Conservation (phyloP, 352 stramenopile genomes). For the Phytophthora sp. region DNA sequence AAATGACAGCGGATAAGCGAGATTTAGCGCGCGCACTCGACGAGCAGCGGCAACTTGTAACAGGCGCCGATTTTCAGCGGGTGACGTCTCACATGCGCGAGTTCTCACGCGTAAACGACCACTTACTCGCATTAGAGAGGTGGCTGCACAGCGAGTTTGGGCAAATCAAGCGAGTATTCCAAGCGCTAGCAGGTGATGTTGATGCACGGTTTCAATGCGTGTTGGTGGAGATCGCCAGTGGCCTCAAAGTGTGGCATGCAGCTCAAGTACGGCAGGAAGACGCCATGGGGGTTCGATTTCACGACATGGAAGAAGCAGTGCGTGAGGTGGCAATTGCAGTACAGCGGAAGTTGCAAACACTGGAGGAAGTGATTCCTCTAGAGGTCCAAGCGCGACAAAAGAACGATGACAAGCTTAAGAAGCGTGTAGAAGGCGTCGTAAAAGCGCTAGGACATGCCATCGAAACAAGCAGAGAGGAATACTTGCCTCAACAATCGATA, state of each 20-base stretch:
- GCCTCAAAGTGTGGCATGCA: slow-evolving; percentile 35
- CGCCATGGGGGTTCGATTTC: slow-evolving; percentile 25
- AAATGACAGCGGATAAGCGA: slow-evolving; percentile 56
- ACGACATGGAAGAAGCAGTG: slow-evolving; percentile 42
- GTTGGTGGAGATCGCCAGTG: slow-evolving; percentile 34
- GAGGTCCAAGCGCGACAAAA: slow-evolving; percentile 69
- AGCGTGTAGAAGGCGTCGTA: slow-evolving; percentile 47
- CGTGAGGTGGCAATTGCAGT: slow-evolving; percentile 18
- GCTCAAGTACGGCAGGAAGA: slow-evolving; percentile 47
- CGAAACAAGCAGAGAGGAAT: slow-evolving; percentile 34
- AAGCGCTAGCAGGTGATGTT: slow-evolving; percentile 41
- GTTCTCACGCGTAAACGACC: slow-evolving; percentile 61
- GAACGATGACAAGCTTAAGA: slow-evolving; percentile 56
- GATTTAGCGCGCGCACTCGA: slow-evolving; percentile 59
- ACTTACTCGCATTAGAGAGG: slow-evolving; percentile 60
- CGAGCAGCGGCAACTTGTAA: slow-evolving; percentile 52
- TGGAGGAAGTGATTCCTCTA: slow-evolving; percentile 70
- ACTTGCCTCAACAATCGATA: slow-evolving; percentile 19
- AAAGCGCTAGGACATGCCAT: slow-evolving; percentile 44
- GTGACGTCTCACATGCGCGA: slow-evolving; percentile 57
- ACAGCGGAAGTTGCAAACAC: slow-evolving; percentile 50
- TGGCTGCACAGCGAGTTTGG: slow-evolving; percentile 60
- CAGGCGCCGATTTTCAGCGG: slow-evolving; percentile 55
- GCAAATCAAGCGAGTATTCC: slow-evolving; percentile 57
- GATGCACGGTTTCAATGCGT: slow-evolving; percentile 49